Percentiles rank a stretch among this genome's conserved stretches.
Evolutionary conservation across 495 filamentous ascomycete genomes (phyloP).

Genomic region (Lindgomyces ingoldianus): DNA sequence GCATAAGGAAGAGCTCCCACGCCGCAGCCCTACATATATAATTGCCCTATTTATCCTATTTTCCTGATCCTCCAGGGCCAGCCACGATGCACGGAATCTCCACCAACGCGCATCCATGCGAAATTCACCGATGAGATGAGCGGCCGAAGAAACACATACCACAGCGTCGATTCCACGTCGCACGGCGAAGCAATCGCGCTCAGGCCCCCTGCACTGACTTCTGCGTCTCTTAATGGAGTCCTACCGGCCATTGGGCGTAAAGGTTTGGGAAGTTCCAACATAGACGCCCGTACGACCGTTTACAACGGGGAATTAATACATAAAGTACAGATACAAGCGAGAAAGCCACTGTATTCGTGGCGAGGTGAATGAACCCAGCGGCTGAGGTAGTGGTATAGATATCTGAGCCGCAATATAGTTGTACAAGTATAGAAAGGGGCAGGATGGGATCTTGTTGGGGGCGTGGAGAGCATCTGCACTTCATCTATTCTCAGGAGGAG

Average conservation of each 20-base stretch:
- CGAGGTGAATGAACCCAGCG: background rate
- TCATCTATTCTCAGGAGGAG: too few relatives aligned
- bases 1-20: constrained; percentile 2
- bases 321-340: background rate
- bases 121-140: background rate
- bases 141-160: constrained; percentile 1
- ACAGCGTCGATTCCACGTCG: background rate
- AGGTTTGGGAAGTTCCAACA: too few relatives aligned
- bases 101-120: background rate
- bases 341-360: background rate
- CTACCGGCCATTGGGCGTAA: too few relatives aligned
- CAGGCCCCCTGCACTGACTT: too few relatives aligned
- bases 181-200: constrained; percentile 13
- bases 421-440: background rate
- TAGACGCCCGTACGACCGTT: background rate
- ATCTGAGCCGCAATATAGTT: background rate
- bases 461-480: too few relatives aligned
- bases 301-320: background rate
- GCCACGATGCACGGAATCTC: background rate
- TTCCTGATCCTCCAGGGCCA: background rate
- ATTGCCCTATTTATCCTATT: background rate
- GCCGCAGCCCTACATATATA: constrained; percentile 1
- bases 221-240: too few relatives aligned
- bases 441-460: too few relatives aligned
- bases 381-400: background rate